Evolutionary conservation across 768 basidiomycete genomes (phyloP).

Genomic region (Serendipita sp.): DNA sequence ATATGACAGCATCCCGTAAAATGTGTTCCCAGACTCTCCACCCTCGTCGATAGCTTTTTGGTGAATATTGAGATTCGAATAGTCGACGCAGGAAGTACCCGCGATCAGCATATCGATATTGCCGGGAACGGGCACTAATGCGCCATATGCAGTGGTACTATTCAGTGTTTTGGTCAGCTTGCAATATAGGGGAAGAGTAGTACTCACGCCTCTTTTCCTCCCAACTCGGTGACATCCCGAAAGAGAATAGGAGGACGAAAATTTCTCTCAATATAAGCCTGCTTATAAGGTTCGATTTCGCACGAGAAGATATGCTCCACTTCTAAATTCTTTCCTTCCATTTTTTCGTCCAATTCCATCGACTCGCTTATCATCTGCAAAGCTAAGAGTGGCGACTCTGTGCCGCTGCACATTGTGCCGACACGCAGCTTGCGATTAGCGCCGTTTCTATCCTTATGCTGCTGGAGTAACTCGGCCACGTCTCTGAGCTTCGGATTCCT

Average conservation of each 20-base stretch:
- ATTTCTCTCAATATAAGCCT: slow-evolving; percentile 93
- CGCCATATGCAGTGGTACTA: slow-evolving; percentile 87
- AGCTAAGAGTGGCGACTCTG: slow-evolving; percentile 86
- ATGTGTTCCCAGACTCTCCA: slow-evolving; percentile 88
- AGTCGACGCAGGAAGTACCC: slow-evolving; percentile 93
- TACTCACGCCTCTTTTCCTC: slow-evolving; percentile 58
- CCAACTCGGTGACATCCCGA: slow-evolving; percentile 86
- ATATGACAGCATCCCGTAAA: slow-evolving; percentile 91
- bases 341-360: slow-evolving; percentile 13
- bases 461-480: slow-evolving; percentile 32
- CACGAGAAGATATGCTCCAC: slow-evolving; percentile 92
- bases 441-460: slow-evolving; percentile 37
- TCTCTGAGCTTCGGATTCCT: slow-evolving; percentile 48
- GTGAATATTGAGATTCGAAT: slow-evolving; percentile 87
- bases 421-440: slow-evolving; percentile 59
- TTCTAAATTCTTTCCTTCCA: slow-evolving; percentile 52
- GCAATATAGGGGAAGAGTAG: background rate
- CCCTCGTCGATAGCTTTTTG: slow-evolving; percentile 79
- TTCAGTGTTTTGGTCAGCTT: background rate
- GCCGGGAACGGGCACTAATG: slow-evolving; percentile 70
- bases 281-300: slow-evolving; percentile 95
- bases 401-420: slow-evolving; percentile 96
- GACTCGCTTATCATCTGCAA: slow-evolving; percentile 69
- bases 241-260: slow-evolving; percentile 86
- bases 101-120: slow-evolving; percentile 84